Evolutionary conservation across 148 eudicot species (phyloP).

Genomic region (Rhododendron vialii): DNA sequence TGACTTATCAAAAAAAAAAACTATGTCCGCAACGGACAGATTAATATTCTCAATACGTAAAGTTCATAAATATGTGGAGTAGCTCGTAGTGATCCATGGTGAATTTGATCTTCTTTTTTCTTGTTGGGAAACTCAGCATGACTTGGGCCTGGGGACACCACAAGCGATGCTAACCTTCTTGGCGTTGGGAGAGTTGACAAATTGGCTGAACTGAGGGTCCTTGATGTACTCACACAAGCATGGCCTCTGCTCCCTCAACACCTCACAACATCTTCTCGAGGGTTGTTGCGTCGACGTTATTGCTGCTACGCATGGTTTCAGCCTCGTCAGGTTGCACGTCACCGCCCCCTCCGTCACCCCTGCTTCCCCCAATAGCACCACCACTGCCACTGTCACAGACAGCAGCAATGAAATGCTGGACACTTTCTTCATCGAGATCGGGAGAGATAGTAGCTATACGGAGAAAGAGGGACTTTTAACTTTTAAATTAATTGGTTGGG

Average conservation of each 20-base stretch:
- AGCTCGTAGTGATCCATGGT: too few relatives aligned
- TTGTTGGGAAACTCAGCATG: background rate
- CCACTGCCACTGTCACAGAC: background rate
- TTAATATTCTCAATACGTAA: too few relatives aligned
- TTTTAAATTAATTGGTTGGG: too few relatives aligned
- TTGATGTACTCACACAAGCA: conserved; percentile 35
- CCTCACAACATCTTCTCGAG: conserved; percentile 27
- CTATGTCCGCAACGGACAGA: too few relatives aligned
- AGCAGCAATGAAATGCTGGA: background rate
- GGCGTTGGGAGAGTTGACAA: conserved; percentile 30
- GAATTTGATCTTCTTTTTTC: too few relatives aligned
- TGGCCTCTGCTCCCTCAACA: conserved; percentile 31
- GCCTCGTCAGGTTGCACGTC: conserved; percentile 21
- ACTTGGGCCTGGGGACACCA: conserved; percentile 6
- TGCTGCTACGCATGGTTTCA: conserved; percentile 28
- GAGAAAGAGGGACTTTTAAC: too few relatives aligned
- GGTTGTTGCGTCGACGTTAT: conserved; percentile 21
- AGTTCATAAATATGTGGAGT: too few relatives aligned
- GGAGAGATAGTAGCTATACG: too few relatives aligned
- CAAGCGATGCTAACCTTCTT: conserved; percentile 17
- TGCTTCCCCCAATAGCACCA: conserved; percentile 5
- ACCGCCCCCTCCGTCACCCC: conserved; percentile 15
- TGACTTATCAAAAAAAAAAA: too few relatives aligned
- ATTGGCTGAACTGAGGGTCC: conserved; percentile 25
- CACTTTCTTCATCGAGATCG: background rate